These are phyloP conservation scores for Kazachstania psychrophila DNA, from an alignment of 805 yeast species.

Conservation along the genomic window DNA sequence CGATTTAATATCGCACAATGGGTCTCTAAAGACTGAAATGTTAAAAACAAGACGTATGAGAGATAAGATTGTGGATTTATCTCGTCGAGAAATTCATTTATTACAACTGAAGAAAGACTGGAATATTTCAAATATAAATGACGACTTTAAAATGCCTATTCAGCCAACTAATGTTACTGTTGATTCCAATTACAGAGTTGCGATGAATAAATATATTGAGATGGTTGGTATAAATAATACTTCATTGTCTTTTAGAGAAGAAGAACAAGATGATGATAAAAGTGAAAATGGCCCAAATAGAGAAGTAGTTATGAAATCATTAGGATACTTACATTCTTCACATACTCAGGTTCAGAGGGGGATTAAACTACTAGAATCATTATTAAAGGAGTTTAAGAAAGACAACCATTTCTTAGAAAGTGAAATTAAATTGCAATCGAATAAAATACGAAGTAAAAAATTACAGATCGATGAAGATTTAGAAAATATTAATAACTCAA, in stretches of 20 bases:
- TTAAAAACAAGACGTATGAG: conserved; percentile 7
- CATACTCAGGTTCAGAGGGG: conserved; percentile 9
- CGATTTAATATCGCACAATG: conserved; percentile 19
- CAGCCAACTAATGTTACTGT: too few relatives aligned
- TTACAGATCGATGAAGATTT: conserved; percentile 10
- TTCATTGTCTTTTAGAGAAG: conserved; percentile 7
- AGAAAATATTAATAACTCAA: conserved; percentile 6
- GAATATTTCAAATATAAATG: neutral
- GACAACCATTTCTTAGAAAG: conserved; percentile 19
- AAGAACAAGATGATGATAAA: neutral
- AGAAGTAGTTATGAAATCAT: conserved; percentile 5
- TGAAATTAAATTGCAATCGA: conserved; percentile 14
- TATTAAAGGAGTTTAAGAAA: conserved; percentile 17
- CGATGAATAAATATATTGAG: conserved; percentile 19
- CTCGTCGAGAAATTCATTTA: conserved; percentile 7
- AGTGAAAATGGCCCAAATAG: neutral
- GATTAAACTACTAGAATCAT: conserved; percentile 14
- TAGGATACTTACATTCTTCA: conserved; percentile 10
- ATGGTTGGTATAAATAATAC: conserved; percentile 20
- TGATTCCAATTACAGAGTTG: conserved; percentile 13
- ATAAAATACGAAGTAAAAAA: conserved; percentile 11
- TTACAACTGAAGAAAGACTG: conserved; percentile 8
- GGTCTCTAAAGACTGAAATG: conserved; percentile 19
- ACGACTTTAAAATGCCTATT: neutral
- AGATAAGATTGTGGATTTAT: conserved; percentile 10